Evolutionary conservation across 2,329 filamentous ascomycete genomes (phyloP).

Genomic region (Xylaria sp.): DNA sequence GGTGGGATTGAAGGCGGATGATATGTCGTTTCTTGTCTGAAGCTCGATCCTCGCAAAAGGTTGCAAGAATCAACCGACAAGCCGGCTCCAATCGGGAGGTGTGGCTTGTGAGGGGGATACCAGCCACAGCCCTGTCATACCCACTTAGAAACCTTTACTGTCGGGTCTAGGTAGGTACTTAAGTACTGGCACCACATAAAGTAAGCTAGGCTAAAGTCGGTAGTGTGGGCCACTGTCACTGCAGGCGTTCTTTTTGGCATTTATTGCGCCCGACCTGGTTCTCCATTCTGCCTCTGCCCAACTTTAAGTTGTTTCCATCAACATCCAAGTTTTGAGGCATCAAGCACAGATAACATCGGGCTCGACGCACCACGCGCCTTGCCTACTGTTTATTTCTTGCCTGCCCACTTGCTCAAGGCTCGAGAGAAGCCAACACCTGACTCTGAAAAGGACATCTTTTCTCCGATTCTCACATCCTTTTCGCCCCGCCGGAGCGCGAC

Average conservation of each 20-base stretch:
- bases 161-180: background rate
- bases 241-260: background rate
- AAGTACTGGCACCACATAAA: background rate
- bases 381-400: constrained; percentile 16
- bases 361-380: constrained; percentile 27
- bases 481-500: constrained; percentile 35
- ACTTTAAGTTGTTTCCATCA: constrained; percentile 28
- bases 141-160: background rate
- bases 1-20: constrained; percentile 41
- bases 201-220: background rate
- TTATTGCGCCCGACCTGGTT: constrained; percentile 13
- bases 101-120: constrained; percentile 34
- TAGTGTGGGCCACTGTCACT: background rate
- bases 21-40: constrained; percentile 37
- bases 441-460: constrained; percentile 23
- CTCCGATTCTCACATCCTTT: constrained; percentile 19
- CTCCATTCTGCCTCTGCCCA: constrained; percentile 27
- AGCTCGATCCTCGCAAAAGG: constrained; percentile 45
- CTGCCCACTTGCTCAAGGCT: constrained; percentile 21
- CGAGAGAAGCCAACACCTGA: constrained; percentile 23
- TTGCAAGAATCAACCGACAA: constrained; percentile 46
- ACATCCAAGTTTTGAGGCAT: constrained; percentile 29
- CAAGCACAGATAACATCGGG: constrained; percentile 31
- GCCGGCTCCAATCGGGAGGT: constrained; percentile 43
- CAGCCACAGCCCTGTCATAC: constrained; percentile 20